These are phyloP conservation scores for Croton setiger DNA, from an alignment of 441 rosid species.

Conservation along the genomic window DNA sequence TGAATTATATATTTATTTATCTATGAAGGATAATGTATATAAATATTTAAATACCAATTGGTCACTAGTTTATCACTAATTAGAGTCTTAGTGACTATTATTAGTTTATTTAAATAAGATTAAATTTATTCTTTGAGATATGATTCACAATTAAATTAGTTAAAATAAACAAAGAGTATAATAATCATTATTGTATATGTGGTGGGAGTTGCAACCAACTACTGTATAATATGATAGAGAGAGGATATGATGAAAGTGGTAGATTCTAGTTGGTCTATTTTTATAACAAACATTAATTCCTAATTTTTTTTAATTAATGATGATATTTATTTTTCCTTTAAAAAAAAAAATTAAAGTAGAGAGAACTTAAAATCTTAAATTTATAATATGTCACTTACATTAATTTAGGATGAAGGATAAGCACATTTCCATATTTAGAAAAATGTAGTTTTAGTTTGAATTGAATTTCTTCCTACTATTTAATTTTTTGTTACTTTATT, in stretches of 20 bases:
- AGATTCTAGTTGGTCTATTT: conserved; percentile 34
- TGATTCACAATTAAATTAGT: conserved; percentile 6
- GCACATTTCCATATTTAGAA: too few relatives aligned
- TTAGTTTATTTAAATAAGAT: conserved; percentile 9
- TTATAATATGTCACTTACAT: too few relatives aligned
- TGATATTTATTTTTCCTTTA: too few relatives aligned
- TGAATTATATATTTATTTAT: background rate
- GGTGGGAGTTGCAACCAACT: conserved; percentile 36
- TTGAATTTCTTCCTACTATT: too few relatives aligned
- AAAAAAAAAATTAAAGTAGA: too few relatives aligned
- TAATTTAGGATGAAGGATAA: too few relatives aligned
- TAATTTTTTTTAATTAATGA: background rate
- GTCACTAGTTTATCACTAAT: background rate
- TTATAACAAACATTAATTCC: conserved; percentile 23
- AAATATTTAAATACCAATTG: background rate
- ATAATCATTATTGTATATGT: background rate
- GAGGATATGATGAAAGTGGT: conserved; percentile 19
- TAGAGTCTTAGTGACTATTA: background rate
- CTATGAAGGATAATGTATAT: conserved; percentile 14
- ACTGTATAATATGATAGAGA: background rate
- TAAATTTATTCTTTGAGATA: conserved; percentile 20
- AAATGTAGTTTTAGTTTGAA: too few relatives aligned
- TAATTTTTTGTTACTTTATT: too few relatives aligned
- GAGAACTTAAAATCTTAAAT: too few relatives aligned
- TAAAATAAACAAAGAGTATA: background rate